These are phyloP conservation scores for Xylaria sp. DNA, from an alignment of 2,329 filamentous ascomycete species.

Conservation along the genomic window DNA sequence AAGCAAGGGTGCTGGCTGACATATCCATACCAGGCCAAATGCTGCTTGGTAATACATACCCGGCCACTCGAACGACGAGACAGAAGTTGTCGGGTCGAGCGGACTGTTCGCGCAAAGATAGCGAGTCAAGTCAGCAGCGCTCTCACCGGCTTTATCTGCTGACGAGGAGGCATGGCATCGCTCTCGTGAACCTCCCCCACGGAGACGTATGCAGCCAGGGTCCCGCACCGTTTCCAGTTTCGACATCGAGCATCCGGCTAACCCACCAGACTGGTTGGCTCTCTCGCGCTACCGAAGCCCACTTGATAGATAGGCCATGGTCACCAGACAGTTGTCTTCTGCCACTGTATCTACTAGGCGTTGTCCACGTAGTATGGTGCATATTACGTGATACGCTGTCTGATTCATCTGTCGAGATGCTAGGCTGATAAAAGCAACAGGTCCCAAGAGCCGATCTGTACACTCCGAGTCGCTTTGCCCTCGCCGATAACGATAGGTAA, in stretches of 20 bases:
- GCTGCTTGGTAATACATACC: constrained; percentile 5
- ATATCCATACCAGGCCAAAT: neutral
- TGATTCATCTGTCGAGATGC: neutral
- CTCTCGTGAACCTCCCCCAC: constrained; percentile 4
- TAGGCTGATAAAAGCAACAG: too few species aligned
- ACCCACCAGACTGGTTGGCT: constrained; percentile 30
- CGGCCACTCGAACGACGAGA: neutral
- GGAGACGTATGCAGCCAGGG: constrained; percentile 18
- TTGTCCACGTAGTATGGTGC: constrained; percentile 14
- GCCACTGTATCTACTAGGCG: constrained; percentile 4
- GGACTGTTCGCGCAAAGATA: constrained; percentile 6
- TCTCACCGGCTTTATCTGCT: constrained; percentile 6
- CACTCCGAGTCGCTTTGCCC: too few species aligned
- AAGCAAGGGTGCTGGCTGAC: neutral
- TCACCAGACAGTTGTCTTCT: constrained; percentile 26
- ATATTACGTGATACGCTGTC: constrained; percentile 9
- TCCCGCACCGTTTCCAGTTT: constrained; percentile 20
- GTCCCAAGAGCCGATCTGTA: neutral
- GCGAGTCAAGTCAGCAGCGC: neutral
- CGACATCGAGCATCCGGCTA: constrained; percentile 1
- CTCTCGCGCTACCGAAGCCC: constrained; percentile 21
- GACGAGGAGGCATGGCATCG: constrained; percentile 6
- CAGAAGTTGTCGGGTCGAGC: neutral
- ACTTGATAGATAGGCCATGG: constrained; percentile 21
- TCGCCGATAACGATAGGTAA: too few species aligned